phyloP scores from a whole-genome alignment of 2,329 filamentous ascomycete genomes.

The Penicillium sp. region DNA sequence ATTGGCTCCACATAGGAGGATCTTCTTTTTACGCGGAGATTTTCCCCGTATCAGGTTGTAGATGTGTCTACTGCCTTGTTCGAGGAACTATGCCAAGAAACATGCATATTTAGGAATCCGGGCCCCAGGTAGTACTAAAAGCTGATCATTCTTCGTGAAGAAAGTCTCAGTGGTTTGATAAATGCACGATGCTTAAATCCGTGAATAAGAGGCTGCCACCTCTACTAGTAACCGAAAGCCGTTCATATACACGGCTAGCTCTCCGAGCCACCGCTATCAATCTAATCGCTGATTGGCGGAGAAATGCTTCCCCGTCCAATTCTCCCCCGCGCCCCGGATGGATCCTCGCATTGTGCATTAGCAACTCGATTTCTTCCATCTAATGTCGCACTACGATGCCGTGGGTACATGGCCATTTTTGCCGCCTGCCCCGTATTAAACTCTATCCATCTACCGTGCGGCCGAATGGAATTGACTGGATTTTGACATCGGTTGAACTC shows the following conservation, averaged over 20 bases:
- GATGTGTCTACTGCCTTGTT: background rate
- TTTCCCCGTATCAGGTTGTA: conserved; percentile 24
- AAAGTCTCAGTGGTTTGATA: too few relatives aligned
- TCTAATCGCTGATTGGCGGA: conserved; percentile 35
- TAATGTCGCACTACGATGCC: conserved; percentile 23
- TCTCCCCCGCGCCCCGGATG: conserved; percentile 23
- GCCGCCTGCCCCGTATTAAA: conserved; percentile 7
- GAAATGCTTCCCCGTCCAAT: conserved; percentile 25
- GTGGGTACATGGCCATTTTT: conserved; percentile 1
- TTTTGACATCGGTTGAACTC: background rate
- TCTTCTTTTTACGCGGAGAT: conserved; percentile 2
- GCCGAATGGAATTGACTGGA: conserved; percentile 3
- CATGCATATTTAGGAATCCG: background rate
- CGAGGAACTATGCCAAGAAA: background rate
- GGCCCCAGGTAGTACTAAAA: too few relatives aligned
- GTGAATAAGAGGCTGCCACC: too few relatives aligned
- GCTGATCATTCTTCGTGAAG: too few relatives aligned
- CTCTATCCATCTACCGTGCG: conserved; percentile 6
- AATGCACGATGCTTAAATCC: too few relatives aligned
- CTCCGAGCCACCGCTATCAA: background rate
- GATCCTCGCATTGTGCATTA: conserved; percentile 10
- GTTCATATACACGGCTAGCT: background rate
- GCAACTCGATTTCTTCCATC: conserved; percentile 15
- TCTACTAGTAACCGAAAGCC: background rate
- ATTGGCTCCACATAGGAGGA: conserved; percentile 7